These are phyloP conservation scores for Monilinia aucupariae DNA, from an alignment of 2,329 filamentous ascomycete genomes.

Conservation along the genomic window DNA sequence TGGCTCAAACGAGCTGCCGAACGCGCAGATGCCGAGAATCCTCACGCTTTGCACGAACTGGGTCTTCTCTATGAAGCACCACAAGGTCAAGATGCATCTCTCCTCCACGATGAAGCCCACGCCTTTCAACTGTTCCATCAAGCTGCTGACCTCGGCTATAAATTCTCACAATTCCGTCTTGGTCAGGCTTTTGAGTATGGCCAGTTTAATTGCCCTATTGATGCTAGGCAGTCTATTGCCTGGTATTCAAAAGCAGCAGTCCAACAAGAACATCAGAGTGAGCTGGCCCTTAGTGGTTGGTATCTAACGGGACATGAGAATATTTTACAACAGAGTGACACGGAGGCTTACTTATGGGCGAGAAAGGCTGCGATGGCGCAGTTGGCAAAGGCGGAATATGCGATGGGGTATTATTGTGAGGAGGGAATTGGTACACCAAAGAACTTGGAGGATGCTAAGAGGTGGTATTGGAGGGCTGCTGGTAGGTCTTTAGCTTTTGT, in stretches of 20 bases:
- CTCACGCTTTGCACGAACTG: slow-evolving; percentile 90
- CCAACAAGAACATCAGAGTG: slow-evolving; percentile 90
- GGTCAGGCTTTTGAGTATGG: slow-evolving; percentile 90
- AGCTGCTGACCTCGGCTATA: slow-evolving; percentile 85
- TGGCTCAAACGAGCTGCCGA: slow-evolving; percentile 95
- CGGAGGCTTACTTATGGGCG: slow-evolving; percentile 95
- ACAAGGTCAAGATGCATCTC: slow-evolving; percentile 53
- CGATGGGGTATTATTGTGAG: slow-evolving; percentile 97
- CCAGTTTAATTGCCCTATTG: slow-evolving; percentile 72
- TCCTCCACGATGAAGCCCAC: slow-evolving; percentile 77
- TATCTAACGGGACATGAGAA: slow-evolving; percentile 88
- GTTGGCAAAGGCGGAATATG: slow-evolving; percentile 90
- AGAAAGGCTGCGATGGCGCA: slow-evolving; percentile 85
- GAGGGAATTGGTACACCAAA: slow-evolving; percentile 83
- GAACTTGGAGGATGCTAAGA: slow-evolving; percentile 89
- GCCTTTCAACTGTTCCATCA: slow-evolving; percentile 76
- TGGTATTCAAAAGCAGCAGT: slow-evolving; percentile 91
- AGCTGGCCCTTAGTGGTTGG: slow-evolving; percentile 82
- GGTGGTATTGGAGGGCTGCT: slow-evolving; percentile 96
- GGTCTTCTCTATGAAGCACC: slow-evolving; percentile 56
- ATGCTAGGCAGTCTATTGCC: slow-evolving; percentile 77
- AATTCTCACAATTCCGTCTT: slow-evolving; percentile 86
- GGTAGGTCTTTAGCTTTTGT: slow-evolving; percentile 56
- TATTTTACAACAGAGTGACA: slow-evolving; percentile 85
- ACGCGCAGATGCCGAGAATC: slow-evolving; percentile 80